These are phyloP conservation scores for Ceratobasidium sp. DNA, from an alignment of 1,284 basidiomycete genomes.

Conservation along the genomic window DNA sequence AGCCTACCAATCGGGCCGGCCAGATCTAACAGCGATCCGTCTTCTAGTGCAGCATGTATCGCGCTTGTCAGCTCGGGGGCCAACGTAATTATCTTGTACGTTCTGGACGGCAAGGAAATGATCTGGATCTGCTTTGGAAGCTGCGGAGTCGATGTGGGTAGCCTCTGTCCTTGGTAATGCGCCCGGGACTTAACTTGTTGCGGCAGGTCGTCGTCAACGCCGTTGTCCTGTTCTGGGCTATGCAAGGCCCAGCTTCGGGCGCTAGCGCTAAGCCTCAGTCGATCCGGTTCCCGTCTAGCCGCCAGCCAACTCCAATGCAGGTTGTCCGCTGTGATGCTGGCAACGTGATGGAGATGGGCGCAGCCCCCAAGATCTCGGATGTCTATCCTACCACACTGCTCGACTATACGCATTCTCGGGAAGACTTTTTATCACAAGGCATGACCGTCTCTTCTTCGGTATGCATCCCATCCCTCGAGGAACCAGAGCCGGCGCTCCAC, in stretches of 20 bases:
- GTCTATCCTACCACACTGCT: slow-evolving; percentile 17
- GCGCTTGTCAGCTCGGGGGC: slow-evolving; percentile 26
- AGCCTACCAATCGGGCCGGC: not conserved
- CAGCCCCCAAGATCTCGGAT: not conserved
- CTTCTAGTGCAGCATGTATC: slow-evolving; percentile 25
- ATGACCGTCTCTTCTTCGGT: slow-evolving; percentile 34
- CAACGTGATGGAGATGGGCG: slow-evolving; percentile 11
- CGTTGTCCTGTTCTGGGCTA: slow-evolving; percentile 28
- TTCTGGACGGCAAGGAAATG: slow-evolving; percentile 35
- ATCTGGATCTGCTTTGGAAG: slow-evolving; percentile 36
- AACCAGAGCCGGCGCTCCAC: slow-evolving; percentile 27
- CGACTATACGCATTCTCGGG: slow-evolving; percentile 19
- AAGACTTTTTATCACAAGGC: slow-evolving; percentile 7
- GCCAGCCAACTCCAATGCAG: not conserved
- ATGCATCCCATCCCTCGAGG: slow-evolving; percentile 37
- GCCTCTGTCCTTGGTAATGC: not conserved
- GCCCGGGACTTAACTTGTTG: not conserved
- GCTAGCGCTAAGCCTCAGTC: not conserved
- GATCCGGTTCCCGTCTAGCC: slow-evolving; percentile 8
- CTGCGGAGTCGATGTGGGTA: slow-evolving; percentile 29
- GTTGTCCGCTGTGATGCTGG: not conserved
- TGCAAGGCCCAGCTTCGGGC: slow-evolving; percentile 1
- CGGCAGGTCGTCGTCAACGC: slow-evolving; percentile 22
- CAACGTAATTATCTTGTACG: slow-evolving; percentile 30
- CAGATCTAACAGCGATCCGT: not conserved